These are phyloP conservation scores for Ophiostoma novo-ulmi DNA, from an alignment of 2,329 filamentous ascomycete genomes.

Conservation along the genomic window DNA sequence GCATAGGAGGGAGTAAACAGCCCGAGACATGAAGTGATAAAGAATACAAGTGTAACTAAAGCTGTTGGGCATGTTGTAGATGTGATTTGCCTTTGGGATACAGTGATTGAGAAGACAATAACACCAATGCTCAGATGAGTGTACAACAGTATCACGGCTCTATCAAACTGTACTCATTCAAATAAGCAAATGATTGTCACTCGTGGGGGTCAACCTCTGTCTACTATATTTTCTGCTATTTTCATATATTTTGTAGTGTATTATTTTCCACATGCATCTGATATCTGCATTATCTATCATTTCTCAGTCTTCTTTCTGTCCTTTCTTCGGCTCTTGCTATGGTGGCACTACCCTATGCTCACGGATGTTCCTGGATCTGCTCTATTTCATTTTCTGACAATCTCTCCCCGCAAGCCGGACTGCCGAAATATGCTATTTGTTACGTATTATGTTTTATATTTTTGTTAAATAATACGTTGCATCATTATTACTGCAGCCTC, in stretches of 20 bases:
- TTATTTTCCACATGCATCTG: neutral
- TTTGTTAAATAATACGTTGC: neutral
- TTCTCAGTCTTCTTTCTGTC: neutral
- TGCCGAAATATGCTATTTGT: neutral
- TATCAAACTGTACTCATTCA: too few relatives aligned
- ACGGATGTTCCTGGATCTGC: neutral
- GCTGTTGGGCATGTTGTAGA: neutral
- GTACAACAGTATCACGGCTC: too few relatives aligned
- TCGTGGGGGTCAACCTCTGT: neutral
- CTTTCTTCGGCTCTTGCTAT: neutral
- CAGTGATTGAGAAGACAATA: too few relatives aligned
- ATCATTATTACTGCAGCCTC: neutral
- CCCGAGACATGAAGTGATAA: constrained; percentile 7
- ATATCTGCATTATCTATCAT: constrained; percentile 4
- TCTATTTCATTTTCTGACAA: neutral
- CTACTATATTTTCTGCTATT: neutral
- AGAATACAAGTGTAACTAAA: neutral
- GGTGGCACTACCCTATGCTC: constrained; percentile 9
- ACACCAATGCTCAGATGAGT: too few relatives aligned
- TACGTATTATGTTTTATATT: neutral
- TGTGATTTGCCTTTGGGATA: neutral
- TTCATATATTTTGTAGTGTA: too few relatives aligned
- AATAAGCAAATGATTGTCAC: neutral
- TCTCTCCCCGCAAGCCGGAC: constrained; percentile 6
- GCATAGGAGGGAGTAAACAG: neutral